A percentile compares a stretch with the other conserved stretches of the same genome.
These are phyloP conservation scores for Physaria fendleri DNA, from an alignment of 345 rosid species.

Conservation along the genomic window DNA sequence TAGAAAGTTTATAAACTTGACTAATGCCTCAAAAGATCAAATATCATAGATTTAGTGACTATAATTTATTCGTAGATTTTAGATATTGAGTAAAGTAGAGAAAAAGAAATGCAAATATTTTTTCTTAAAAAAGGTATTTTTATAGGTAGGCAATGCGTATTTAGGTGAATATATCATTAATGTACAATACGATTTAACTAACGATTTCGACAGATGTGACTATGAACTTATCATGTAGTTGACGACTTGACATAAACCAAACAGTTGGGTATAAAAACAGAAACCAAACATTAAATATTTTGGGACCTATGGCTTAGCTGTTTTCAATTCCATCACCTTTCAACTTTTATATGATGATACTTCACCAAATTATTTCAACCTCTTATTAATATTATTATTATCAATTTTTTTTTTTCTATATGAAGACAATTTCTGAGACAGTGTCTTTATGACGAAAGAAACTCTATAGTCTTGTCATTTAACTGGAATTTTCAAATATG, in stretches of 20 bases:
- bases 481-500: too few relatives aligned
- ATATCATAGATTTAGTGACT: too few relatives aligned
- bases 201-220: conserved; percentile 17
- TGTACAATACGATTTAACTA: too few relatives aligned
- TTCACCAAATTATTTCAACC: conserved; percentile 3
- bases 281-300: conserved; percentile 12
- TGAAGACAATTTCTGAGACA: neutral
- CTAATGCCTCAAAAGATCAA: neutral
- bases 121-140: too few relatives aligned
- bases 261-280: conserved; percentile 5
- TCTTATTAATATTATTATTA: neutral
- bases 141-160: too few relatives aligned
- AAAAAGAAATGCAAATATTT: too few relatives aligned
- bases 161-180: too few relatives aligned
- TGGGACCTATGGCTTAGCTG: conserved; percentile 21
- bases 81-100: too few relatives aligned
- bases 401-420: neutral
- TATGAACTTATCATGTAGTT: neutral
- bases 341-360: conserved; percentile 1
- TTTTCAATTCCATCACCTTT: conserved; percentile 10
- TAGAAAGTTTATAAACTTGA: neutral
- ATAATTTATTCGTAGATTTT: too few relatives aligned
- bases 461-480: neutral
- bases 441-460: conserved; percentile 5
- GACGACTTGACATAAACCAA: conserved; percentile 6